These are phyloP conservation scores for Amanita inopinata DNA, from an alignment of 768 basidiomycete genomes.

Conservation along the genomic window DNA sequence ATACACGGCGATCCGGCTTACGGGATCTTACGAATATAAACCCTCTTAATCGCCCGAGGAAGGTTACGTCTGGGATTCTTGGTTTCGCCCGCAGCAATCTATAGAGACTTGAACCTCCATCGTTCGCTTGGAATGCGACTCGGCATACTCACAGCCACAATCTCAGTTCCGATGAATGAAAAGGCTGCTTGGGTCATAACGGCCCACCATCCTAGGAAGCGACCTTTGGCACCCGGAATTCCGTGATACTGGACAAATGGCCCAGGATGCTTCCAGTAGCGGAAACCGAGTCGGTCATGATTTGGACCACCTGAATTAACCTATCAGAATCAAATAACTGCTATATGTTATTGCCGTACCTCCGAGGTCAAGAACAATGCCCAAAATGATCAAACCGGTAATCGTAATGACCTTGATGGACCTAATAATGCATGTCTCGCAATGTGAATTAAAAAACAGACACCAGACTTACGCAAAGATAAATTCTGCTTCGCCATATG, in stretches of 20 bases:
- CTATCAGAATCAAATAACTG: not conserved
- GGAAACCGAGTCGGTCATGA: constrained; percentile 64
- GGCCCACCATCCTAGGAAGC: constrained; percentile 54
- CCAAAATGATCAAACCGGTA: constrained; percentile 59
- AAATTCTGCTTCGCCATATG: constrained; percentile 82
- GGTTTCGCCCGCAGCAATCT: constrained; percentile 86
- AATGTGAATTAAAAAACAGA: not conserved
- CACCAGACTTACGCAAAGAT: constrained; percentile 61
- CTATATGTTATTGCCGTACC: constrained; percentile 20
- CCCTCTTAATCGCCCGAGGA: constrained; percentile 57
- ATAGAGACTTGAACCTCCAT: not conserved
- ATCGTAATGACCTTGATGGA: constrained; percentile 90
- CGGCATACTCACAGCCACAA: constrained; percentile 60
- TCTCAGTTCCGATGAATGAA: constrained; percentile 89
- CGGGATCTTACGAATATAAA: constrained; percentile 58
- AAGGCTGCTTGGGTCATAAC: constrained; percentile 81
- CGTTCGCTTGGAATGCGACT: not conserved
- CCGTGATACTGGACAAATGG: constrained; percentile 67
- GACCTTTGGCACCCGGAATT: constrained; percentile 62
- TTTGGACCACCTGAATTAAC: constrained; percentile 57
- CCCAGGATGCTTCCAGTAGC: constrained; percentile 85
- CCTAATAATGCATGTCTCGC: constrained; percentile 15
- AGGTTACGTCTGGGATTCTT: constrained; percentile 72
- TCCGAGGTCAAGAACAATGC: constrained; percentile 75
- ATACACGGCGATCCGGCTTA: constrained; percentile 12